Conservation (phyloP, 106 monocot genomes). For the Dendrobium huoshanense region DNA sequence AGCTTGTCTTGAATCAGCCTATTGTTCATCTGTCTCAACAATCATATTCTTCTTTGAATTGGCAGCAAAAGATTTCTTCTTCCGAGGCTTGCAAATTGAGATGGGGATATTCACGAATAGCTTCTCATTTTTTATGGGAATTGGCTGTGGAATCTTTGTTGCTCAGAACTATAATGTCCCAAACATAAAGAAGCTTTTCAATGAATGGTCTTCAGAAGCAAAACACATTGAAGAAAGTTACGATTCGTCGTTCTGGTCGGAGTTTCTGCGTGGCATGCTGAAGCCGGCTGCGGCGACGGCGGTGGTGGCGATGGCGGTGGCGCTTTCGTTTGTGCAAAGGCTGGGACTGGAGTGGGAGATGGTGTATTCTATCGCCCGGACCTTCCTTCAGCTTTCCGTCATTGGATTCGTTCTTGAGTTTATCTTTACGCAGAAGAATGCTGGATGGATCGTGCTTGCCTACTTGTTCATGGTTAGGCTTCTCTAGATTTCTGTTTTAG, state of each 20-base stretch:
- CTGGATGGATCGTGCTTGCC: slow-evolving; percentile 77
- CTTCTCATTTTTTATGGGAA: slow-evolving; percentile 42
- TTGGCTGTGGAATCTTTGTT: slow-evolving; percentile 42
- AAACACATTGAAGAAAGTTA: slow-evolving; percentile 46
- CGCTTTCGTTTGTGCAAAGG: slow-evolving; percentile 58
- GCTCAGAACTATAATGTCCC: slow-evolving; percentile 54
- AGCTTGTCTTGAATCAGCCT: too few relatives aligned
- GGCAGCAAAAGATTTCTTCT: not conserved
- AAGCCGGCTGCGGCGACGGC: slow-evolving; percentile 67
- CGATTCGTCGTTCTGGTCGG: slow-evolving; percentile 43
- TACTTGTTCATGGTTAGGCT: slow-evolving; percentile 78
- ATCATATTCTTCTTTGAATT: not conserved
- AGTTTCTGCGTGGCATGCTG: slow-evolving; percentile 75
- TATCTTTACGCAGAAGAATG: slow-evolving; percentile 87
- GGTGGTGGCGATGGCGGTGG: slow-evolving; percentile 68
- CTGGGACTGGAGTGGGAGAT: slow-evolving; percentile 82
- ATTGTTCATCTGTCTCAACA: too few relatives aligned
- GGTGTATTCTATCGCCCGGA: slow-evolving; percentile 53
- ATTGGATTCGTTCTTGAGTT: slow-evolving; percentile 94
- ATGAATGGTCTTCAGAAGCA: slow-evolving; percentile 30
- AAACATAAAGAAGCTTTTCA: slow-evolving; percentile 33
- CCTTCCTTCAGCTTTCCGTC: slow-evolving; percentile 81
- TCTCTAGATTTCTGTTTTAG: not conserved
- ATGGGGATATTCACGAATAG: slow-evolving; percentile 49
- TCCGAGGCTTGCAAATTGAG: not conserved